Evolutionary conservation across 2,329 filamentous ascomycete species (phyloP).

Genomic region (Epichloe festucae): DNA sequence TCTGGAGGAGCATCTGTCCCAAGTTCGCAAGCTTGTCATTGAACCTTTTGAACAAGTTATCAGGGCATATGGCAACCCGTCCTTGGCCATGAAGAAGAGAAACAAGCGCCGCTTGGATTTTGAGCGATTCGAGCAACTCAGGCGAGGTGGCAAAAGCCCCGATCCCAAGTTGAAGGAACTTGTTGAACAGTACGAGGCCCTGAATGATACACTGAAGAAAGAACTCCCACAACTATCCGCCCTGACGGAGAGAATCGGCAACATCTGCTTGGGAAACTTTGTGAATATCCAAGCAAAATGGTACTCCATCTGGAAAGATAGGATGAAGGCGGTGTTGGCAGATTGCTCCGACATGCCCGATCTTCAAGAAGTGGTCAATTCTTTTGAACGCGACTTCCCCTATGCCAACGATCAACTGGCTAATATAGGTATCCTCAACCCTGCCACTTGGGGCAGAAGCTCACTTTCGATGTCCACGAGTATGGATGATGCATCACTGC

Average conservation of each 20-base stretch:
- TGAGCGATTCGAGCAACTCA: constrained; percentile 65
- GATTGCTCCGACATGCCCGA: constrained; percentile 50
- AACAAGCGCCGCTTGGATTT: constrained; percentile 87
- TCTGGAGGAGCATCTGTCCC: constrained; percentile 62
- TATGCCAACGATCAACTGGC: constrained; percentile 61
- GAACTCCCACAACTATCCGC: constrained; percentile 76
- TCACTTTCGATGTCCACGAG: constrained; percentile 47
- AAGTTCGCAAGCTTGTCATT: constrained; percentile 71
- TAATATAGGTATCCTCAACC: constrained; percentile 67
- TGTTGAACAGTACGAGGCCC: constrained; percentile 76
- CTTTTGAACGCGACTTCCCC: constrained; percentile 66
- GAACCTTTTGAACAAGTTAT: constrained; percentile 71
- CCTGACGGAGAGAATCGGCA: constrained; percentile 71
- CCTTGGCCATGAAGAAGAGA: constrained; percentile 84
- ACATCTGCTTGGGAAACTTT: constrained; percentile 71
- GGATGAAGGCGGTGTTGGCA: constrained; percentile 62
- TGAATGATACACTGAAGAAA: constrained; percentile 88
- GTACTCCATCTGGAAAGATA: constrained; percentile 74
- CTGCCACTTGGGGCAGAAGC: constrained; percentile 45
- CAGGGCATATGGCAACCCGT: constrained; percentile 69
- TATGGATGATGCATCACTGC: constrained; percentile 36
- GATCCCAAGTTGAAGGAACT: constrained; percentile 76
- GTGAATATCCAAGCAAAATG: constrained; percentile 73
- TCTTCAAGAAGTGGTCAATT: constrained; percentile 58
- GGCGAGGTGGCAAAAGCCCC: constrained; percentile 69